Percentiles rank a stretch among this genome's conserved stretches.
phyloP scores from a whole-genome alignment of 257 asterid species.

The Lithospermum erythrorhizon region DNA sequence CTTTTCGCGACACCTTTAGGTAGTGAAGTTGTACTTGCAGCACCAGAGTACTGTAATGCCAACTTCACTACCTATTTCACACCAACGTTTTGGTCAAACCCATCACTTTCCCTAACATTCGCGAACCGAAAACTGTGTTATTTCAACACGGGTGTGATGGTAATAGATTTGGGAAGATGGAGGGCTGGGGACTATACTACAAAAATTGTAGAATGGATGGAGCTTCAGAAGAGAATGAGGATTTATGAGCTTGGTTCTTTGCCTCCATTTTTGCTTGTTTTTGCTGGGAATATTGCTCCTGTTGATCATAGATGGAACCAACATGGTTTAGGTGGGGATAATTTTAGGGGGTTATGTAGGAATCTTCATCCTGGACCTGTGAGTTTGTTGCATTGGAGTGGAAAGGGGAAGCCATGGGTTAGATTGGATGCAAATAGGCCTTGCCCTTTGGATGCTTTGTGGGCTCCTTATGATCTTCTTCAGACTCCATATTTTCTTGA shows the following conservation, averaged over 20 bases:
- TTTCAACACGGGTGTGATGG: conserved; percentile 94
- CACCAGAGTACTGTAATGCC: conserved; percentile 94
- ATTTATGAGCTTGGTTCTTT: conserved; percentile 83
- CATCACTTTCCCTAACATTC: conserved; percentile 67
- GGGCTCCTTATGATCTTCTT: conserved; percentile 92
- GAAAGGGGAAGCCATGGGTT: conserved; percentile 95
- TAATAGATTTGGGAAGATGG: conserved; percentile 69
- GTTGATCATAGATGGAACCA: conserved; percentile 97
- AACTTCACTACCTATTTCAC: conserved; percentile 86
- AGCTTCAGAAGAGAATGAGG: conserved; percentile 87
- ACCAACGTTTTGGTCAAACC: conserved; percentile 88
- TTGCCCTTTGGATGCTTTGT: conserved; percentile 75
- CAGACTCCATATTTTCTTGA: conserved; percentile 44
- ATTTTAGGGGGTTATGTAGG: conserved; percentile 72
- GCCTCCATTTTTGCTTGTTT: conserved; percentile 82
- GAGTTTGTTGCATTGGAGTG: conserved; percentile 91
- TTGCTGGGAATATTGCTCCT: conserved; percentile 79
- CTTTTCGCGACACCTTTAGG: conserved; percentile 55
- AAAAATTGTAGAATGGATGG: conserved; percentile 88
- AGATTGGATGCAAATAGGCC: conserved; percentile 59
- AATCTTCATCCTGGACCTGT: conserved; percentile 90
- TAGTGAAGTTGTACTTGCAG: conserved; percentile 54
- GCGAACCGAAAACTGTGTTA: conserved; percentile 63
- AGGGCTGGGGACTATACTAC: conserved; percentile 56
- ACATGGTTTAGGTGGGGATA: conserved; percentile 96